Base-by-base conservation (phyloP, 1,284 basidiomycete genomes). In the Anthracocystis panici-leucophaei region DNA sequence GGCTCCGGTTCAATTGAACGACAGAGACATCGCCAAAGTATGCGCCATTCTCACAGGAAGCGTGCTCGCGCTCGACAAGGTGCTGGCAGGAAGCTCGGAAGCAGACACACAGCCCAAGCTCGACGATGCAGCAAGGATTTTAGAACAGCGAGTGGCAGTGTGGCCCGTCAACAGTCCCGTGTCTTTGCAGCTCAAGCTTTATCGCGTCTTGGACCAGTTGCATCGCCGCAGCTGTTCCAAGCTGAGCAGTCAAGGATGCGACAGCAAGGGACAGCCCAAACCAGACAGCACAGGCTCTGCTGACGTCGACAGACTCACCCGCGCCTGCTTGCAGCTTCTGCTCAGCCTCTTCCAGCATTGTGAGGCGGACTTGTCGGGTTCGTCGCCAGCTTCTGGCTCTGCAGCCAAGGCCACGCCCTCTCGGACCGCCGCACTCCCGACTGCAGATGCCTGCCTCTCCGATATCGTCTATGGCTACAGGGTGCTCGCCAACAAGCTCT, bases 141-240 rank as follows among this genome's bases (percentile, higher is more conserved):
- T 67, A 4, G 44, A 51, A n/a, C 51, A 42, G 3, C 55, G 54
- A 35, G 38, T 72, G 12, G 25, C 27, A 11, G 25, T 5, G 6
- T 76, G 74, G 74, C 74, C 74, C 20, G 25, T 10, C 2, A 62
- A 44, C 20, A 58, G 57, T 14, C 25, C 62, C 14, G 51, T 60
- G 48, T 38, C 63, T 14, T 62, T 65, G 21, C 67, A 72, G 56
- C 44, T 65, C 62, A 78, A 78, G 61, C 57, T 71, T 2, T 64
- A 72, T 33, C 72, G 76, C 18, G 73, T 75, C 16, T 14, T 78
- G 6, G 76, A 72, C 21, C 76, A 70, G 51, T 49, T 78, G 6
- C 60, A 65, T 44, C 76, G 76, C 25, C 67, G 76, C 41, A 57
- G 63, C 45, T 65, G 73, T 25, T 50, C 54, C 52, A 71, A 72